Evolutionary conservation across 345 rosid species (phyloP), one percentile per base, ranked within the genome.

Genomic region (Corchorus olitorius): DNA sequence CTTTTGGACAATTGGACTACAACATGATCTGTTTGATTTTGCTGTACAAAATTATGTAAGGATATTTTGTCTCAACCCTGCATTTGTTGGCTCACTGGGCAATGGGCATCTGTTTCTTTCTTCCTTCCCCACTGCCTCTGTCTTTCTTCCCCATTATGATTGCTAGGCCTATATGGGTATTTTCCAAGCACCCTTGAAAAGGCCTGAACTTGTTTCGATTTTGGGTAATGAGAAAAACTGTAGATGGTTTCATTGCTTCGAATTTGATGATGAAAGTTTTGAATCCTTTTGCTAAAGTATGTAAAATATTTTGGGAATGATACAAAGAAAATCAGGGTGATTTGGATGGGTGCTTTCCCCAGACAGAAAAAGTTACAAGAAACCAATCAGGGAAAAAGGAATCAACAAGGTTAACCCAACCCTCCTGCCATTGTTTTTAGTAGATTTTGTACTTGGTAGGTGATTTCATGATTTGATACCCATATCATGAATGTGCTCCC

Each of bases 61-160:
- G 52, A 34, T 43, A 11, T 20, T 76, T 61, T 62, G 39, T 70
- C 39, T 14, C n/a, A 34, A 35, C 6, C 43, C 54, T 33, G 35
- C 70, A 46, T 74, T 74, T 74, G 77, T 48, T 78, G 37, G 63
- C 34, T 78, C 33, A 33, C 1, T 37, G 19, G 27, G 53, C 33
- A 33, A 0, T 37, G 19, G 27, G 53, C 70, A 52, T 63, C 74
- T 62, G 54, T 73, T 41, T 12, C 56, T 19, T 13, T 33, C 22
- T 27, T 27, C 27, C 27, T 27, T 27, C 27, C 27, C 27, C 27
- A 27, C 6, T 75, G 43, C 67, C 34, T 62, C 33, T 15, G 19
- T 63, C 58, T 50, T 27, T 61, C 63, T 45, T 56, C 56, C 15
- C 6, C 5, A 39, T 39, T 4, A 39, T 35, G 62, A 10, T 74